Conservation (phyloP, 352 stramenopile species). For the Elongisporangium prolatum region DNA sequence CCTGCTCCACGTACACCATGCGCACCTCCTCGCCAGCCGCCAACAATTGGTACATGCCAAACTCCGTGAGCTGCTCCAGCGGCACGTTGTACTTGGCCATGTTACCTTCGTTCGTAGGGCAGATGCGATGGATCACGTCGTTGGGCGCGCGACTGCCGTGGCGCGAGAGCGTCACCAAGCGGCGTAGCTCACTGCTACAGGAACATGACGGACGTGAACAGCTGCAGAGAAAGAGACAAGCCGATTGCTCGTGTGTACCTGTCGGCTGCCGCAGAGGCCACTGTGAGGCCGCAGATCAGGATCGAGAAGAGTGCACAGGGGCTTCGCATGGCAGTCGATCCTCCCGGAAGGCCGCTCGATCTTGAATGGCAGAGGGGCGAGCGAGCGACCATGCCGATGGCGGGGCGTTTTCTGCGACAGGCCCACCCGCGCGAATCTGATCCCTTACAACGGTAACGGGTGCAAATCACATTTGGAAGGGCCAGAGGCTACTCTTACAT, state of each 20-base stretch:
- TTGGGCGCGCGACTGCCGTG: conserved; percentile 81
- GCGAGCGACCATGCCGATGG: no score
- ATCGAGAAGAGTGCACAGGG: background rate
- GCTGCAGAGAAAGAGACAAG: background rate
- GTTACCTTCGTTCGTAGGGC: conserved; percentile 65
- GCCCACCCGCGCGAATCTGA: background rate
- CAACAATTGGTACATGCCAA: conserved; percentile 77
- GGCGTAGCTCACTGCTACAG: conserved; percentile 53
- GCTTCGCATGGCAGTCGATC: background rate
- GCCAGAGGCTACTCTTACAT: no score
- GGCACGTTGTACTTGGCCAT: conserved; percentile 74
- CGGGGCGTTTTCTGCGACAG: background rate
- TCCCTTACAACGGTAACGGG: background rate
- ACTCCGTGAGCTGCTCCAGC: conserved; percentile 75
- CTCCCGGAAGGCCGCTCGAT: background rate
- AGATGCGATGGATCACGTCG: conserved; percentile 45
- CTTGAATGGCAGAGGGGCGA: background rate
- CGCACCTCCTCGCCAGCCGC: conserved; percentile 65
- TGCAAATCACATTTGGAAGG: background rate
- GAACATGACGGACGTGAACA: background rate
- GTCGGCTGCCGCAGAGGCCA: background rate
- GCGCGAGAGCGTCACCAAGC: conserved; percentile 71
- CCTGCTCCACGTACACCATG: conserved; percentile 58
- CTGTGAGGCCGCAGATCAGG: background rate
- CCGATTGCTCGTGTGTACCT: background rate